A percentile compares a stretch with the other conserved stretches of the same genome.
Evolutionary conservation across 768 basidiomycete species (phyloP).

Genomic region (Dioszegia aurantiaca): DNA sequence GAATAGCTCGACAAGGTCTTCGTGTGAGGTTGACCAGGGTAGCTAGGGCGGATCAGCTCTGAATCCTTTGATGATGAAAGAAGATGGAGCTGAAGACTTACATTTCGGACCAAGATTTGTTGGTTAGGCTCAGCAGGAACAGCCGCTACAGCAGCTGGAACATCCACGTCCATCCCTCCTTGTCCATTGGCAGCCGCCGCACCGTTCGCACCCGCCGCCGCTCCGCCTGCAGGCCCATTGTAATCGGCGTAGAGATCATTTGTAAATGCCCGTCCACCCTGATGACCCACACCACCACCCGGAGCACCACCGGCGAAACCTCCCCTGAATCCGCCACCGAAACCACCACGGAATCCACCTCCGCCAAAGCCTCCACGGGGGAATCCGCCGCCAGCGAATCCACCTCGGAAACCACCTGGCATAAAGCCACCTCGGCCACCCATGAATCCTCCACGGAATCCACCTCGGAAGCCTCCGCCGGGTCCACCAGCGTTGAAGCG

Average conservation of each 20-base stretch:
- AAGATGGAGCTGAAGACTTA: conserved; percentile 56
- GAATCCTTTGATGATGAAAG: too few species aligned
- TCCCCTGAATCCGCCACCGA: conserved; percentile 36
- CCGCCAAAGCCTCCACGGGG: too few species aligned
- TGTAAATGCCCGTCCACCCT: conserved; percentile 61
- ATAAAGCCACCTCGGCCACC: too few species aligned
- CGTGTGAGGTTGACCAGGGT: conserved; percentile 98
- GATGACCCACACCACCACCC: conserved; percentile 66
- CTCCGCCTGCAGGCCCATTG: conserved; percentile 69
- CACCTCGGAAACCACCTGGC: too few species aligned
- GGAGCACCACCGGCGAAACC: conserved; percentile 53
- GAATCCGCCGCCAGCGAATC: conserved; percentile 55
- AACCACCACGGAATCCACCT: conserved; percentile 58
- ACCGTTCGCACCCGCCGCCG: conserved; percentile 48
- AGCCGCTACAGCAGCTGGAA: conserved; percentile 14
- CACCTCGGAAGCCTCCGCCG: conserved; percentile 55
- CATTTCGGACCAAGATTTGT: conserved; percentile 98
- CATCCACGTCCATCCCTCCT: conserved; percentile 27
- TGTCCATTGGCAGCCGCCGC: conserved; percentile 27
- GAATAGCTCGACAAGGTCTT: conserved; percentile 95
- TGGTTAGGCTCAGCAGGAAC: conserved; percentile 73
- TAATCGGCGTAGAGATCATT: conserved; percentile 91
- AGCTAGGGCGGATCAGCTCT: conserved; percentile 58
- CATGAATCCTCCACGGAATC: conserved; percentile 40
- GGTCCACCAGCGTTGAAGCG: conserved; percentile 42